These are phyloP conservation scores for Cotoneaster glaucophyllus DNA, from an alignment of 306 rosid species.

Conservation along the genomic window DNA sequence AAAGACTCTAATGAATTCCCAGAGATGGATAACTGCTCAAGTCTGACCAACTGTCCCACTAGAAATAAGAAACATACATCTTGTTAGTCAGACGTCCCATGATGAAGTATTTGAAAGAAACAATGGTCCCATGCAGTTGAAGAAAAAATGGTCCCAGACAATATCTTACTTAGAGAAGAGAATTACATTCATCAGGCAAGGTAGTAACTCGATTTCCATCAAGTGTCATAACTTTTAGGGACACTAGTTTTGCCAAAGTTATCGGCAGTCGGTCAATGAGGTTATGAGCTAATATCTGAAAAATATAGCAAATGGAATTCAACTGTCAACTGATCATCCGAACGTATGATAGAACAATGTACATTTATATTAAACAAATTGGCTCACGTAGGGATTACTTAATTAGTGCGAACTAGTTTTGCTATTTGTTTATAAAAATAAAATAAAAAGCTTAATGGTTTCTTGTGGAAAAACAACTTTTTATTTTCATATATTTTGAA, in stretches of 20 bases:
- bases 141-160: background rate
- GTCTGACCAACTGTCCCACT: conserved; percentile 97
- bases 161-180: conserved; percentile 43
- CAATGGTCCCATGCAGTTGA: background rate
- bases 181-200: conserved; percentile 97
- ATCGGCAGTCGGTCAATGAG: conserved; percentile 75
- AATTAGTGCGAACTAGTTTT: background rate
- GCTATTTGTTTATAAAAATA: background rate
- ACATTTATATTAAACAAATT: background rate
- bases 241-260: conserved; percentile 86
- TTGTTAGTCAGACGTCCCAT: conserved; percentile 13
- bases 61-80: conserved; percentile 21
- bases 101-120: conserved; percentile 4
- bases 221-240: conserved; percentile 71
- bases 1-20: conserved; percentile 51
- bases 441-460: background rate
- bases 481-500: background rate
- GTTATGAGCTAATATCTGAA: conserved; percentile 73
- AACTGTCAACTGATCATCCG: background rate
- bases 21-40: conserved; percentile 76
- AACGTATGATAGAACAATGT: background rate
- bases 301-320: conserved; percentile 18
- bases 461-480: background rate
- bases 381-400: background rate
- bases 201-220: conserved; percentile 75